A percentile compares a stretch with the other conserved stretches of the same genome.
Evolutionary conservation across 2,329 filamentous ascomycete genomes (phyloP).

Genomic region (Xylaria polymorpha): DNA sequence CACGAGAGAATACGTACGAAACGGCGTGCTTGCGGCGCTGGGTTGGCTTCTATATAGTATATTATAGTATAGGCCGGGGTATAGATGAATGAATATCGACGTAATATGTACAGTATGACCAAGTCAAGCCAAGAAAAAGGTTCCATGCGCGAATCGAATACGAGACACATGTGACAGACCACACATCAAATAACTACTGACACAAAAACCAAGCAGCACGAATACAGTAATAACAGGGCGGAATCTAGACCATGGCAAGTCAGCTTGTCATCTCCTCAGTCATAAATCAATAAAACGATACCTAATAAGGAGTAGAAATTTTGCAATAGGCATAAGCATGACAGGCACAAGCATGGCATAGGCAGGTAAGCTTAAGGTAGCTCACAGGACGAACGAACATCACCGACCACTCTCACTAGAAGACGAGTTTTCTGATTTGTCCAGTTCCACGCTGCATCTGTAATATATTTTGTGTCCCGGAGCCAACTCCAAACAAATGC

Average conservation of each 20-base stretch:
- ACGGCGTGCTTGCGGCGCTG: background rate
- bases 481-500: constrained; percentile 1
- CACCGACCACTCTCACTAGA: background rate
- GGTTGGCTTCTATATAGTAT: background rate
- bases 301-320: background rate
- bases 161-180: background rate
- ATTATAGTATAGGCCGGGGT: background rate
- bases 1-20: background rate
- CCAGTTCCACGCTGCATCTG: background rate
- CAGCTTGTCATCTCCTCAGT: background rate
- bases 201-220: background rate
- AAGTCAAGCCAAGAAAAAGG: background rate
- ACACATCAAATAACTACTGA: background rate
- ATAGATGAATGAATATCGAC: background rate
- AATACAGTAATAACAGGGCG: background rate
- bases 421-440: background rate
- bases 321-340: background rate
- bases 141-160: background rate
- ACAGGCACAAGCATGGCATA: no score
- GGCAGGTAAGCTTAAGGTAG: no score
- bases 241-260: background rate
- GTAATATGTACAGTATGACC: background rate
- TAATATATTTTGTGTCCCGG: background rate
- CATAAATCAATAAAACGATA: background rate
- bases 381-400: background rate